These are phyloP conservation scores for Mycena belliarum DNA, from an alignment of 768 basidiomycete genomes.

Conservation along the genomic window DNA sequence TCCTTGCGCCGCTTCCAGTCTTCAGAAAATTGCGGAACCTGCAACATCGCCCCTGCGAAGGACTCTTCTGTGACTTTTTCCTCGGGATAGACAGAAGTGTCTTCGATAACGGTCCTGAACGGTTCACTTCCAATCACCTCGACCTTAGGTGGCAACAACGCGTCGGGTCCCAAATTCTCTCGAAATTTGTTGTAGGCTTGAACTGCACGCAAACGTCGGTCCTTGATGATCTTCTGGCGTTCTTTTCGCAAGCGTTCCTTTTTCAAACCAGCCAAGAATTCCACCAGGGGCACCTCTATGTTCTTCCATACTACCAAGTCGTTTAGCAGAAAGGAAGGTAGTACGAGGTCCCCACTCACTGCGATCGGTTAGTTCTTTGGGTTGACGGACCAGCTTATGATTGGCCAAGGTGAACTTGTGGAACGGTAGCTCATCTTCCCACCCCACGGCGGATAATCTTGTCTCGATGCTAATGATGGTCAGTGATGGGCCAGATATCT, in stretches of 20 bases:
- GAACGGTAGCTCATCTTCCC: conserved; percentile 7
- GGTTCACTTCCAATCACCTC: conserved; percentile 6
- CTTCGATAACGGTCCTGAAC: conserved; percentile 12
- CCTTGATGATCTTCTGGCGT: neutral
- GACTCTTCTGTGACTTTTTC: conserved; percentile 13
- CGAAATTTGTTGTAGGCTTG: neutral
- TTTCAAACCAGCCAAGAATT: conserved; percentile 7
- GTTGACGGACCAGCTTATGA: conserved; percentile 14
- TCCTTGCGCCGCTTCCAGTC: conserved; percentile 4
- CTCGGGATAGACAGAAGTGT: conserved; percentile 6
- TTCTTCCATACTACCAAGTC: conserved; percentile 15
- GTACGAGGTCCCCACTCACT: neutral
- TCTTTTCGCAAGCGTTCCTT: neutral
- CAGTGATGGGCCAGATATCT: neutral
- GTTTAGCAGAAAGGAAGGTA: neutral
- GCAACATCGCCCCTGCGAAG: conserved; percentile 2
- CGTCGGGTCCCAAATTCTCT: neutral
- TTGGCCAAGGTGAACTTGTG: neutral
- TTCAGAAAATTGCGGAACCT: neutral
- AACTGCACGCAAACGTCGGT: conserved; percentile 5
- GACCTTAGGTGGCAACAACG: neutral
- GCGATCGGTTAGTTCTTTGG: conserved; percentile 14
- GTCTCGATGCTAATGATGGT: conserved; percentile 5
- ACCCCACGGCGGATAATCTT: conserved; percentile 8
- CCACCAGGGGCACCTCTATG: conserved; percentile 8